Evolutionary conservation across 2,329 filamentous ascomycete genomes (phyloP).

Genomic region (Colletotrichum endophyticum): DNA sequence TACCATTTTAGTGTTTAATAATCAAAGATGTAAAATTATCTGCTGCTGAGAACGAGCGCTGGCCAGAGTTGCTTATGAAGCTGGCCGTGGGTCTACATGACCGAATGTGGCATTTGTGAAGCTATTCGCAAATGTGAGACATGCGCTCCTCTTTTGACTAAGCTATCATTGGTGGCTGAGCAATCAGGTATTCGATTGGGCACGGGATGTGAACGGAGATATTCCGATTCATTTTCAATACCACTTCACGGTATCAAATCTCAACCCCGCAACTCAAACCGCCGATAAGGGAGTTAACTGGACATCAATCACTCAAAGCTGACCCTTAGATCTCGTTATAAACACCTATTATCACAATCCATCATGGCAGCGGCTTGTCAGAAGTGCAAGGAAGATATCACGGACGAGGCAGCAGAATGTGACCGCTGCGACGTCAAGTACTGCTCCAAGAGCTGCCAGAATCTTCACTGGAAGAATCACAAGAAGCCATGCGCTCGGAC

Average conservation of each 20-base stretch:
- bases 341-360: not conserved
- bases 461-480: constrained; percentile 54
- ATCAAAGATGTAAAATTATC: not conserved
- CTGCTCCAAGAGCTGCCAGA: constrained; percentile 58
- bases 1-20: not conserved
- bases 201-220: not conserved
- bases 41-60: too few species aligned
- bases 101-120: not conserved
- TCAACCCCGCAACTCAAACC: not conserved
- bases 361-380: not conserved
- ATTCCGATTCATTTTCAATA: not conserved
- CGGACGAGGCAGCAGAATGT: not conserved
- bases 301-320: not conserved
- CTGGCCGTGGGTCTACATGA: not conserved
- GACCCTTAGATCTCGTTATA: not conserved
- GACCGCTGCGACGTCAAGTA: constrained; percentile 33
- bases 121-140: not conserved
- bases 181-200: not conserved
- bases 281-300: not conserved
- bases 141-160: not conserved
- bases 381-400: not conserved
- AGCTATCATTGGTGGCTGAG: not conserved
- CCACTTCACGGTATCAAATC: not conserved
- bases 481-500: constrained; percentile 43
- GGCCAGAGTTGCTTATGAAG: too few species aligned